Evolutionary conservation across 495 filamentous ascomycete genomes (phyloP).

Genomic region (Lineolata rhizophorae): DNA sequence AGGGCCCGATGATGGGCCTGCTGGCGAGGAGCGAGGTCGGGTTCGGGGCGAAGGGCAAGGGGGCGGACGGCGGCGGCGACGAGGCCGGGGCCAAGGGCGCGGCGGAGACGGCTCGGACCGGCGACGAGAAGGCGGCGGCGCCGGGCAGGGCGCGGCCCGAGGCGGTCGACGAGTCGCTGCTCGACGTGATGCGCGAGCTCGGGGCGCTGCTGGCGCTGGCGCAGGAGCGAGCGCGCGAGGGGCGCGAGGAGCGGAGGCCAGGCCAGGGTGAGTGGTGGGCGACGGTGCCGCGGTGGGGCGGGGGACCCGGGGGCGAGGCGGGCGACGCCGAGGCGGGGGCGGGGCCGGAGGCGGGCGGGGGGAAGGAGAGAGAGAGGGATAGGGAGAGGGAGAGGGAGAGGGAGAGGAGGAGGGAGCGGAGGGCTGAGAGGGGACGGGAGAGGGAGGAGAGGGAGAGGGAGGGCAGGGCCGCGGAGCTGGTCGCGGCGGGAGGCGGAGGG

Average conservation of each 20-base stretch:
- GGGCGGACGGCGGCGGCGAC: constrained; percentile 6
- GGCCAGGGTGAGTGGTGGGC: constrained; percentile 74
- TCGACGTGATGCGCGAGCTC: constrained; percentile 42
- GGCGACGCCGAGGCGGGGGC: constrained; percentile 11
- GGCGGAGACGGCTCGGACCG: no score
- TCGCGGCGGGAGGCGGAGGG: no score
- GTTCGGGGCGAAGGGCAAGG: constrained; percentile 25
- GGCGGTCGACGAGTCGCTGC: no score
- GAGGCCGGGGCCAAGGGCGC: constrained; percentile 19
- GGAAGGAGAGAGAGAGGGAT: constrained; percentile 25
- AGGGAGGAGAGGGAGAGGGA: constrained; percentile 31
- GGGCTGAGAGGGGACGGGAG: constrained; percentile 37
- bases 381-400: constrained; percentile 18
- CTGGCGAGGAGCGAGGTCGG: constrained; percentile 34
- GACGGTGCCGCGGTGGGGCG: constrained; percentile 48
- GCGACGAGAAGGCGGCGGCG: no score
- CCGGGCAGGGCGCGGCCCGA: no score
- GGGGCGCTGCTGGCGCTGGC: constrained; percentile 54
- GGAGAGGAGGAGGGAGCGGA: constrained; percentile 10
- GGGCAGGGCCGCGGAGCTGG: no score
- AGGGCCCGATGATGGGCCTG: constrained; percentile 44
- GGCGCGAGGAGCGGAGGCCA: constrained; percentile 33
- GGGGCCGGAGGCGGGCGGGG: constrained; percentile 41
- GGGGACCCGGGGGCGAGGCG: constrained; percentile 21
- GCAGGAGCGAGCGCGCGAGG: constrained; percentile 61